Base-by-base conservation (phyloP, 768 basidiomycete genomes). In the Termitomyces sp. region DNA sequence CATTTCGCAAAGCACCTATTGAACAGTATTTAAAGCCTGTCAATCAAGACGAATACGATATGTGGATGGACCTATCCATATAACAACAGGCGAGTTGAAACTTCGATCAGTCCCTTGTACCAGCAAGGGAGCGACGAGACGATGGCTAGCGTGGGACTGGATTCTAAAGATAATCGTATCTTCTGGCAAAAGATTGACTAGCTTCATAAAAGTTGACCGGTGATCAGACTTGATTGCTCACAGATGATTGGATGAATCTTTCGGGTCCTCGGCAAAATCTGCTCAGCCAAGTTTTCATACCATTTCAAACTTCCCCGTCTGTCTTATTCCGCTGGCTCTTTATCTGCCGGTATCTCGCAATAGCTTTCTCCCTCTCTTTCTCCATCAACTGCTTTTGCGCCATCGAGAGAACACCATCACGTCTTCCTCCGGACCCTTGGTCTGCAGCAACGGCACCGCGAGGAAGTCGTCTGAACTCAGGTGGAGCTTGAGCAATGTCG, bases 351-450 rank as follows among this genome's bases (percentile, higher is more conserved):
- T 90, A 91, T 52, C 78, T 75, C 63, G 68, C 70, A 56, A 93
- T 84, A 21, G 71, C 87, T 57, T 78, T 84, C 61, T 87, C 84
- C 58, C 90, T 76, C 67, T 91, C 89, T 51, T 75, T 74, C 62
- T 87, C 87, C 80, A 93, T 83, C 83, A 88, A 83, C 6, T 76
- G 75, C 65, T 82, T 84, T 71, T 90, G 88, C 14, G 85, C 83
- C 79, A 90, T 84, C 28, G 85, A 86, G 30, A 91, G 60, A 8
- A 88, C 76, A 2, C 77, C 77, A 10, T 78, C 71, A 38, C 58
- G 64, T 62, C 74, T 71, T 56, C 63, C 63, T 44, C 62, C 63
- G 34, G 61, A 58, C 11, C 58, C 45, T 34, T 21, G 45, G 19
- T 21, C 30, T 32, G 30, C 21, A 17, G 63, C 46, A 44, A 38